These are phyloP conservation scores for Coffea humblotiana DNA, from an alignment of 305 asterid genomes.

Conservation along the genomic window DNA sequence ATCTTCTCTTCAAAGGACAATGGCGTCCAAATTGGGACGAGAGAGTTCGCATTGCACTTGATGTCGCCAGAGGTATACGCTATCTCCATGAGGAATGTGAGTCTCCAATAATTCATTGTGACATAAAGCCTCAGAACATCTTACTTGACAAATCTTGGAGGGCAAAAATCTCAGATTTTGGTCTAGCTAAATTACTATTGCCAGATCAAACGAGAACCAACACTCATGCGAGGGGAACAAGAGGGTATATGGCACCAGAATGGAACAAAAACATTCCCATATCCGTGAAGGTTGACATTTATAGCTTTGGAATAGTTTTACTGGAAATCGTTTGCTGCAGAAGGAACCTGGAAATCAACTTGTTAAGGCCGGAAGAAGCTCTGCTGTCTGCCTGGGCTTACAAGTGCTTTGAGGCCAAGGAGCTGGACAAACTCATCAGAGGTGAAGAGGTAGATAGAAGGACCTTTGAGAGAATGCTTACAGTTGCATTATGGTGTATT, in stretches of 20 bases:
- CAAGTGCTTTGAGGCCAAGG: constrained; percentile 39
- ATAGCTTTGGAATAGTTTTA: constrained; percentile 48
- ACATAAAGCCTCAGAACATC: constrained; percentile 63
- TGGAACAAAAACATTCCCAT: constrained; percentile 51
- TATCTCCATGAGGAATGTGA: constrained; percentile 67
- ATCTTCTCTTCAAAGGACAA: background rate
- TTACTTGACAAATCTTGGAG: constrained; percentile 38
- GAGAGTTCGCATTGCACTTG: constrained; percentile 42
- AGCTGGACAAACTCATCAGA: constrained; percentile 37
- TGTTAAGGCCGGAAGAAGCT: constrained; percentile 29
- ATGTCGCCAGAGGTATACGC: constrained; percentile 52
- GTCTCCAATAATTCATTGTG: constrained; percentile 60
- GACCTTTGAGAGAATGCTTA: constrained; percentile 36
- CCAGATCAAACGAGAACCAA: constrained; percentile 43
- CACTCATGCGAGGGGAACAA: constrained; percentile 54
- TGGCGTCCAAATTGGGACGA: constrained; percentile 24
- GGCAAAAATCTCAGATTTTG: constrained; percentile 5
- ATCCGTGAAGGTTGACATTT: constrained; percentile 56
- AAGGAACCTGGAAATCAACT: constrained; percentile 5
- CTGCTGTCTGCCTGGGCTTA: constrained; percentile 56
- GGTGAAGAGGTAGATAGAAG: constrained; percentile 39
- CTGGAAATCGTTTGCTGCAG: constrained; percentile 13
- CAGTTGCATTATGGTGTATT: constrained; percentile 58
- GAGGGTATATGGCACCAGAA: constrained; percentile 68
- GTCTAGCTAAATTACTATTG: constrained; percentile 7